phyloP scores from a whole-genome alignment of 2,329 filamentous ascomycete species.

The Clarireedia homoeocarpa region DNA sequence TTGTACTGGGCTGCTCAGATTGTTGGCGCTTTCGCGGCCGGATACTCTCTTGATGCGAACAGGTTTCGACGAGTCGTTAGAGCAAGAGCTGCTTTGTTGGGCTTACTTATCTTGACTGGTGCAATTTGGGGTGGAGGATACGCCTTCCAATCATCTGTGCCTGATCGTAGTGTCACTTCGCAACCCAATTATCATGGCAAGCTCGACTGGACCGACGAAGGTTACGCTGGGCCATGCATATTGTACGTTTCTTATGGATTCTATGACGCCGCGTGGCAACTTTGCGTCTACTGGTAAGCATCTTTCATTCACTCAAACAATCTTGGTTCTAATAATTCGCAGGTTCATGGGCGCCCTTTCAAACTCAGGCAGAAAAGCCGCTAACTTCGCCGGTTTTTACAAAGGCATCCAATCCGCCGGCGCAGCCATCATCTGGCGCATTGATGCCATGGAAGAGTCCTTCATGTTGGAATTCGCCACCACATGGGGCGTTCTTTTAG shows the following conservation, averaged over 20 bases:
- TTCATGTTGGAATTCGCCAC: constrained; percentile 66
- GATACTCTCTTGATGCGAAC: constrained; percentile 57
- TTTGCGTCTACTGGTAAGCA: constrained; percentile 71
- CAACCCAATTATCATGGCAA: constrained; percentile 28
- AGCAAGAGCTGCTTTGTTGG: constrained; percentile 53
- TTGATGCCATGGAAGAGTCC: constrained; percentile 53
- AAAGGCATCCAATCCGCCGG: constrained; percentile 81
- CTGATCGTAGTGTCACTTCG: constrained; percentile 45
- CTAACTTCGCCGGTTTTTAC: constrained; percentile 84
- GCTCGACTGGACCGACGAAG: constrained; percentile 41
- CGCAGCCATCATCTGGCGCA: constrained; percentile 62
- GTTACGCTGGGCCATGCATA: constrained; percentile 71
- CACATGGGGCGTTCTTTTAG: constrained; percentile 67
- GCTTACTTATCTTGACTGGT: constrained; percentile 62
- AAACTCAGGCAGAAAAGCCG: constrained; percentile 82
- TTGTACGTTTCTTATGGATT: constrained; percentile 84
- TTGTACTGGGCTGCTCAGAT: constrained; percentile 77
- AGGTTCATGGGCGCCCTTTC: constrained; percentile 85
- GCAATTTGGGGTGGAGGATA: constrained; percentile 75
- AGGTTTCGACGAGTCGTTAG: constrained; percentile 53
- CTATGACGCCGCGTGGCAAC: constrained; percentile 84
- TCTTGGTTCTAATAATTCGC: constrained; percentile 8
- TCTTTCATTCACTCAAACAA: constrained; percentile 45
- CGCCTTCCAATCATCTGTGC: constrained; percentile 56
- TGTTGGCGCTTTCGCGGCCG: constrained; percentile 65